Conservation (phyloP, 805 yeast species). For the Ascoidea tarda region DNA sequence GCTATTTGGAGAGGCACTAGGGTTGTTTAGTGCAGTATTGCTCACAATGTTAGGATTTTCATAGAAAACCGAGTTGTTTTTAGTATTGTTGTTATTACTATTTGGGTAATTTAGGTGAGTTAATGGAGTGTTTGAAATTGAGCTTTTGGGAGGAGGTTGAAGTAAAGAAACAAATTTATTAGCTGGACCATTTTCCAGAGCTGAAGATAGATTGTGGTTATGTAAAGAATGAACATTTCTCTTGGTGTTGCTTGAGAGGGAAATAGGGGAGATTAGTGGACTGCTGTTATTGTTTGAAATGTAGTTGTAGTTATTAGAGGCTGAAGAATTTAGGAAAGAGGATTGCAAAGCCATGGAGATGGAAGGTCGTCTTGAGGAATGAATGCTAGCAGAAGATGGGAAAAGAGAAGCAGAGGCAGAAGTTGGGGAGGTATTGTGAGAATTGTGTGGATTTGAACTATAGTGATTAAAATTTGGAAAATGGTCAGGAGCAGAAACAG, state of each 20-base stretch:
- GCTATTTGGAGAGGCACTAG: background rate
- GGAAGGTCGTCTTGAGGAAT: background rate
- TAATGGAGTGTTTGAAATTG: background rate
- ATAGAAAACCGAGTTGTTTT: too few relatives aligned
- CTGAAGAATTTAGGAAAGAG: background rate
- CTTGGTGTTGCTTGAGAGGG: background rate
- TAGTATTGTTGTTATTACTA: too few relatives aligned
- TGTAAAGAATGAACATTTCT: background rate
- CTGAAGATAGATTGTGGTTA: background rate
- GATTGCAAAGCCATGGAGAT: background rate
- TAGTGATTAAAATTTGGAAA: background rate
- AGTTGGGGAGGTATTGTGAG: background rate
- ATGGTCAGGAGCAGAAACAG: background rate
- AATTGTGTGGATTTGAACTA: background rate
- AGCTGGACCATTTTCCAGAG: background rate
- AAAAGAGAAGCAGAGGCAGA: background rate
- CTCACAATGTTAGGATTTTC: too few relatives aligned
- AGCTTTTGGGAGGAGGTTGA: background rate
- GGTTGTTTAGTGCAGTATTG: background rate
- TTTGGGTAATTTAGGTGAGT: background rate
- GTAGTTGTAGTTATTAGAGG: background rate
- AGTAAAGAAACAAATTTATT: too few relatives aligned
- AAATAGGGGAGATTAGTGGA: background rate
- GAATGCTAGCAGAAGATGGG: background rate
- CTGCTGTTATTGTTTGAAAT: background rate